A percentile compares a stretch with the other conserved stretches of the same genome.
Evolutionary conservation across 345 rosid genomes (phyloP).

Genomic region (thale cress (Arabidopsis thaliana)): TAIR10.1 NC_003075.7:16570001-16570500

Average conservation of each 20-base stretch:
- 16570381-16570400: background rate
- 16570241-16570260: conserved; percentile 10
- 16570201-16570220: no score
- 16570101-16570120: conserved; percentile 46
- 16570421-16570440: conserved; percentile 1
- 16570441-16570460: conserved; percentile 90
- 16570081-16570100: conserved; percentile 45
- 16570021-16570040: conserved; percentile 76
- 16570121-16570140: conserved; percentile 80
- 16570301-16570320: background rate
- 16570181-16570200: no score
- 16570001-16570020: conserved; percentile 35
- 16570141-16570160: conserved; percentile 76
- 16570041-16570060: conserved; percentile 83
- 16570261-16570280: background rate
- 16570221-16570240: no score
- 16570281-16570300: background rate
- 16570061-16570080: conserved; percentile 58
- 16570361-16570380: background rate
- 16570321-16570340: no score
- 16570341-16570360: no score
- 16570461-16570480: conserved; percentile 87
- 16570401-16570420: background rate
- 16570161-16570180: conserved; percentile 26
- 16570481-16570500: conserved; percentile 90